Conservation (phyloP, 306 rosid species). For the Cucumis hystrix region DNA sequence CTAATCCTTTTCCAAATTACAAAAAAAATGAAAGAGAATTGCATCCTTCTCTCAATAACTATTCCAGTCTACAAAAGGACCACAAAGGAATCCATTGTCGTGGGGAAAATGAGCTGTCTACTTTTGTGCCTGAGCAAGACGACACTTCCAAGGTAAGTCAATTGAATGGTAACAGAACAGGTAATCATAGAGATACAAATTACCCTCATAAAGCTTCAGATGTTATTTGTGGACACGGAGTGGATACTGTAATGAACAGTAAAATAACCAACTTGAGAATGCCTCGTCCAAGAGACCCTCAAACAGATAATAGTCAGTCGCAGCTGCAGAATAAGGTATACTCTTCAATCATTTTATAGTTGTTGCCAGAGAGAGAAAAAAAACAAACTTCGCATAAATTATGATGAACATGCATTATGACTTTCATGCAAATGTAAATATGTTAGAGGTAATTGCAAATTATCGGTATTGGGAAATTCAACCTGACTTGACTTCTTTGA, state of each 20-base stretch:
- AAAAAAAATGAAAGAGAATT: constrained; percentile 25
- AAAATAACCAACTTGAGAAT: constrained; percentile 14
- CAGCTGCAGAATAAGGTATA: constrained; percentile 25
- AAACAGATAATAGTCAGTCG: constrained; percentile 23
- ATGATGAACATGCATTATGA: background rate
- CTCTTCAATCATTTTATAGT: background rate
- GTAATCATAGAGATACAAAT: constrained; percentile 26
- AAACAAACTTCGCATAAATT: background rate
- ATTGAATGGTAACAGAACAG: constrained; percentile 27
- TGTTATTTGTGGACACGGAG: constrained; percentile 12
- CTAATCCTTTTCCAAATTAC: constrained; percentile 27
- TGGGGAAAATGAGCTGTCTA: constrained; percentile 26
- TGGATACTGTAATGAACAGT: constrained; percentile 23
- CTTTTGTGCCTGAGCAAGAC: constrained; percentile 35
- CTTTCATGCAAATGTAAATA: background rate
- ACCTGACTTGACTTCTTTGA: background rate
- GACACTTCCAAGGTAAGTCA: constrained; percentile 31
- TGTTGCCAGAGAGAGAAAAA: background rate
- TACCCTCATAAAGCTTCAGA: constrained; percentile 22
- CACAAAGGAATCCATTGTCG: constrained; percentile 29
- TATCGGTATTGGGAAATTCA: background rate
- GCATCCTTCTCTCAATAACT: constrained; percentile 46
- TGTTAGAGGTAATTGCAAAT: background rate
- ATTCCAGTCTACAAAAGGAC: constrained; percentile 25
- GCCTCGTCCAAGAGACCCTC: constrained; percentile 15